phyloP scores from a whole-genome alignment of 495 filamentous ascomycete species.

The Echria macrotheca region DNA sequence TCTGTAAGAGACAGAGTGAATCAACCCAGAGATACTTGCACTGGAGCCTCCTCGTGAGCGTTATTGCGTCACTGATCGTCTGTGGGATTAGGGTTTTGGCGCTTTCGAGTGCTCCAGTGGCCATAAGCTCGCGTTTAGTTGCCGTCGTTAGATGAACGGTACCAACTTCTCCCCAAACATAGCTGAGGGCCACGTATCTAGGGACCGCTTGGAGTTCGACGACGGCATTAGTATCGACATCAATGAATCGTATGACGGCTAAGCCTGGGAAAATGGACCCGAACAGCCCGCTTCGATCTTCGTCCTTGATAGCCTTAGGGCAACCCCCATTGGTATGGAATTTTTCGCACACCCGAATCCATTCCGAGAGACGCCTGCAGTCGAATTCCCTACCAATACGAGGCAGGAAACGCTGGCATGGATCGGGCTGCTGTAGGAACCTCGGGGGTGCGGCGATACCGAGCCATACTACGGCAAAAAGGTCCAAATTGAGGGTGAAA shows the following conservation, averaged over 20 bases:
- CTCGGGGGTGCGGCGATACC: no score
- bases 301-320: no score
- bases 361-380: no score
- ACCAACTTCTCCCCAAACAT: not conserved
- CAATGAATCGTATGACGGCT: not conserved
- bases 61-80: conserved; percentile 22
- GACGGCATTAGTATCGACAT: not conserved
- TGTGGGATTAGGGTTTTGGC: conserved; percentile 1
- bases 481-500: no score
- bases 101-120: not conserved
- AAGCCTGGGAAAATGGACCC: not conserved
- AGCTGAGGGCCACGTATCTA: not conserved
- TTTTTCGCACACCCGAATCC: no score
- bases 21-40: conserved; percentile 20
- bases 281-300: not conserved
- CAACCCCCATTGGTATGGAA: no score
- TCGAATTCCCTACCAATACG: no score
- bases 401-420: no score
- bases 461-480: no score
- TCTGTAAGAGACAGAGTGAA: not conserved
- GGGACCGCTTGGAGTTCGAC: not conserved
- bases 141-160: not conserved
- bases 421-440: no score
- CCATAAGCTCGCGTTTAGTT: conserved; percentile 3
- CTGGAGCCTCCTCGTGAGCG: conserved; percentile 10